Conservation (phyloP, 164 flowering plant genomes). For the Hamamelis virginiana region DNA sequence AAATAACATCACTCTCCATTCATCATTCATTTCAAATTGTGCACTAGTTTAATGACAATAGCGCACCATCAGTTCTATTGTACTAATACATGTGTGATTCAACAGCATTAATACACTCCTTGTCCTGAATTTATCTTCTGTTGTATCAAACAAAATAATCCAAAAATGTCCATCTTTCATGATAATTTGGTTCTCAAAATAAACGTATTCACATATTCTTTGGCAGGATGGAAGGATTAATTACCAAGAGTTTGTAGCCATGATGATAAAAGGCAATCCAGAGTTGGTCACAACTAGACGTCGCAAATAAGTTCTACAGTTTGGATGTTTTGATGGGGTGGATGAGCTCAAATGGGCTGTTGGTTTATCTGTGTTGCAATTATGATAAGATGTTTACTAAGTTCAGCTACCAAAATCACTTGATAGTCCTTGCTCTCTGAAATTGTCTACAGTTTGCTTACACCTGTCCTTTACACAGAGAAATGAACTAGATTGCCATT, state of each 20-base stretch:
- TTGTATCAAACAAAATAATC: too few species aligned
- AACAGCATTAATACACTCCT: too few species aligned
- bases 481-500: not conserved
- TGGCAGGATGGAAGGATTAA: conserved; percentile 93
- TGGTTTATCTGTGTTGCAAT: not conserved
- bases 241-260: conserved; percentile 86
- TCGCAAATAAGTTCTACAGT: conserved; percentile 35
- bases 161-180: too few species aligned
- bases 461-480: not conserved
- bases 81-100: too few species aligned
- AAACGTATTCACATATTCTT: not conserved
- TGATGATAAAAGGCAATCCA: conserved; percentile 93
- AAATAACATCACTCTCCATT: too few species aligned
- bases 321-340: not conserved
- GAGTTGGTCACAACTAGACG: conserved; percentile 57
- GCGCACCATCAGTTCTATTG: too few species aligned
- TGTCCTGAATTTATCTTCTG: too few species aligned
- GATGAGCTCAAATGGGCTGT: not conserved
- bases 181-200: too few species aligned
- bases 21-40: too few species aligned
- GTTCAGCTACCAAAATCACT: not conserved
- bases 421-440: not conserved
- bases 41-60: too few species aligned
- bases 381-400: not conserved
- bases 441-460: not conserved